Conservation (phyloP, 441 rosid genomes). For the Euphorbia celastroides region DNA sequence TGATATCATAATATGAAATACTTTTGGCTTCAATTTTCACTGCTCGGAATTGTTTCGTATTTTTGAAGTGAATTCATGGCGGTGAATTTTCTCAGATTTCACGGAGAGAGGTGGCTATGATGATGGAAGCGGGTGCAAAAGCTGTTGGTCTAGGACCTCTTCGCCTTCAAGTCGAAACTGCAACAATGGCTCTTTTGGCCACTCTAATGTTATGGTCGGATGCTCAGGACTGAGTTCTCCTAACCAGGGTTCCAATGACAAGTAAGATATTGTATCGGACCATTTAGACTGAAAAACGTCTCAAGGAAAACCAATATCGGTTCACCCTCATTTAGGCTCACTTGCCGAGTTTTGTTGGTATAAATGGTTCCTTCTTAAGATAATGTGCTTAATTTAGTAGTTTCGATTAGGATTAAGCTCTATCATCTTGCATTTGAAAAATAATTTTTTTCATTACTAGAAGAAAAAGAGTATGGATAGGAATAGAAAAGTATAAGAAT, state of each 20-base stretch:
- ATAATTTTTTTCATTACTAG: too few relatives aligned
- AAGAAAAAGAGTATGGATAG: too few relatives aligned
- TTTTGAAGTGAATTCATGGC: neutral
- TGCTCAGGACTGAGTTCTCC: conserved; percentile 33
- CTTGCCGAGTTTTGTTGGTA: too few relatives aligned
- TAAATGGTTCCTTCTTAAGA: too few relatives aligned
- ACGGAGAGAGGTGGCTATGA: conserved; percentile 43
- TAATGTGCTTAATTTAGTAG: too few relatives aligned
- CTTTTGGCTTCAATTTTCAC: neutral
- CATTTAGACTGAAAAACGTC: neutral
- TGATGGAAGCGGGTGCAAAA: conserved; percentile 61
- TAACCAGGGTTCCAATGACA: conserved; percentile 12
- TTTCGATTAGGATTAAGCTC: too few relatives aligned
- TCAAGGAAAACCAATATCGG: too few relatives aligned
- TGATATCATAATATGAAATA: neutral
- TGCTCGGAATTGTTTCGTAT: neutral
- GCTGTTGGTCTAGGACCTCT: conserved; percentile 82
- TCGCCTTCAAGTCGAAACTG: conserved; percentile 83
- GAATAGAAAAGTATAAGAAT: too few relatives aligned
- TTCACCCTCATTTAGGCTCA: too few relatives aligned
- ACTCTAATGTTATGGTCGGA: conserved; percentile 82
- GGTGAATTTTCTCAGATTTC: conserved; percentile 36
- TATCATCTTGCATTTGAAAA: too few relatives aligned
- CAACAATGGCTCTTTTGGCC: conserved; percentile 67
- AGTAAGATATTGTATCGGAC: conserved; percentile 2